A percentile compares a stretch with the other conserved stretches of the same genome.
Evolutionary conservation across 2,329 filamentous ascomycete genomes (phyloP).

Genomic region (Aspergillus transmontanensis): DNA sequence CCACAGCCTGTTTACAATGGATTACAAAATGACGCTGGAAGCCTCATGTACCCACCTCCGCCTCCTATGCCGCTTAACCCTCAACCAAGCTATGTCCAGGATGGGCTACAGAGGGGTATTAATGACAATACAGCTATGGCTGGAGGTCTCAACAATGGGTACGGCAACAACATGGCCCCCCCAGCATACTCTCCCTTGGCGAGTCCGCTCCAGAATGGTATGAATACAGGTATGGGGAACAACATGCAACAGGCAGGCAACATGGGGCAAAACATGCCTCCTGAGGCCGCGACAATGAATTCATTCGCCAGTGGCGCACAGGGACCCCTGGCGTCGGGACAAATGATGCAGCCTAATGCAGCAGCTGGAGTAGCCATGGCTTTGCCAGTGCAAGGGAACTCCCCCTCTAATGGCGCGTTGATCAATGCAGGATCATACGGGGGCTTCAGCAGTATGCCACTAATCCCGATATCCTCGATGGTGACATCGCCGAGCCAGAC

Average conservation of each 20-base stretch:
- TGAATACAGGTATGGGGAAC: accelerated
- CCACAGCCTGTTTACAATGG: neutral
- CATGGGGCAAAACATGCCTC: neutral
- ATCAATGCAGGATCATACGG: neutral
- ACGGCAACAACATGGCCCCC: neutral
- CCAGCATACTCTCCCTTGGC: too few species aligned
- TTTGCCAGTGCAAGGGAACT: neutral
- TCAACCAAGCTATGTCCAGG: too few species aligned
- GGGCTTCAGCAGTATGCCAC: neutral
- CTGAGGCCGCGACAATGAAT: neutral
- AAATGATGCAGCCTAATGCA: too few species aligned
- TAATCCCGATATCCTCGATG: neutral
- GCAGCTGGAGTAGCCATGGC: neutral
- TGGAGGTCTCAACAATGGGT: too few species aligned
- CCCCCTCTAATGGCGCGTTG: neutral
- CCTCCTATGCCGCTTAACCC: neutral
- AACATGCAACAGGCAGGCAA: neutral
- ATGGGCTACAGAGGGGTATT: too few species aligned
- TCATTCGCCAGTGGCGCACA: neutral
- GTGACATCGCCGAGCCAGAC: too few species aligned
- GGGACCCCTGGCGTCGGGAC: too few species aligned
- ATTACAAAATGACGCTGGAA: neutral
- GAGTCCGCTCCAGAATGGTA: neutral
- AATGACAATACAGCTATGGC: too few species aligned
- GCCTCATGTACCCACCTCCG: neutral